Evolutionary conservation across 306 rosid species (phyloP), one percentile per base, ranked within the genome.

Genomic region (Castanospermum australe): DNA sequence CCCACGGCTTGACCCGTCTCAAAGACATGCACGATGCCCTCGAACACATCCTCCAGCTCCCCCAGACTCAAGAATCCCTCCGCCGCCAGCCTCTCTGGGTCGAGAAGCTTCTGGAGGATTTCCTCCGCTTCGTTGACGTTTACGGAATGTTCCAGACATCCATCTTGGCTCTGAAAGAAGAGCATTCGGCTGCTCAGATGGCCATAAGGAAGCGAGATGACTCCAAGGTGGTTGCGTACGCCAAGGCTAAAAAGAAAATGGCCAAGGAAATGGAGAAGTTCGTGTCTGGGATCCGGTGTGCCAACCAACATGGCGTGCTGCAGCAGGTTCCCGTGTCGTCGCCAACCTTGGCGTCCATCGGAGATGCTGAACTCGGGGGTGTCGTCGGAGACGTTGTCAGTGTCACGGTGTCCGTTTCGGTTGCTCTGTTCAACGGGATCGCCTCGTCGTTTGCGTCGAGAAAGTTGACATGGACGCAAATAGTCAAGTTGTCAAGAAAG

Each of bases 121-220:
- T 90, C 68, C 89, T 94, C 35, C 87, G 87, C 28, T 89, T 91
- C 67, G 91, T 88, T 13, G 98, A 94, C 61, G 88, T 84, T 1
- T 91, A 83, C 7, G 97, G 98, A 55, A 89, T 89, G 75, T 94
- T 92, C 87, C 93, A 87, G 28, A 82, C 97, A 2, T 85, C 86
- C 15, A 44, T 91, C 14, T 33, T 92, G 76, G 54, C 75, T 0
- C 67, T 91, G 1, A 89, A 86, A 41, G 91, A 92, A 59, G 90
- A 90, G 13, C 88, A 90, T 5, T 88, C 91, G 0, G 87, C 93
- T 0, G 97, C 91, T 25, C 90, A 89, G 75, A 89, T 92, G n/a
- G 97, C 93, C 2, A 2, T 86, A 18, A 83, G 97, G 35, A 90
- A 89, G 79, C 79, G 90, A 52, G 90, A 91, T 39, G 87, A 86